A percentile compares a stretch with the other conserved stretches of the same genome.
These are phyloP conservation scores for Leccinum disarticulatum DNA, from an alignment of 768 basidiomycete species.

Conservation along the genomic window DNA sequence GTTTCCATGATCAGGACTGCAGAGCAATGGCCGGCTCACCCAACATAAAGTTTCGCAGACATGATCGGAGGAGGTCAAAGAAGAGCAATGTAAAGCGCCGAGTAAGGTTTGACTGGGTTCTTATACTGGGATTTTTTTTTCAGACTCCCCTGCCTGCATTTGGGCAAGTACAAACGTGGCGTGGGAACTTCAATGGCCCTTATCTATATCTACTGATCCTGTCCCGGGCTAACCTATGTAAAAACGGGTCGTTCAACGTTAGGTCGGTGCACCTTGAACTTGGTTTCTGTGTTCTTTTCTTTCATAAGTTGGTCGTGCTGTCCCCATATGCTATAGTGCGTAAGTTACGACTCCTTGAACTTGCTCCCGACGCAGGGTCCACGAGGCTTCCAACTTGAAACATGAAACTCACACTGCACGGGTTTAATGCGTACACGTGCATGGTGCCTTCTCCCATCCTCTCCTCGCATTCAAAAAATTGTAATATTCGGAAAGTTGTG, in stretches of 20 bases:
- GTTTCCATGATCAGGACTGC: not conserved
- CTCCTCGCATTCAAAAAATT: not conserved
- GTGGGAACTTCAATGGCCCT: slow-evolving; percentile 8
- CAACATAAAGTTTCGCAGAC: slow-evolving; percentile 34
- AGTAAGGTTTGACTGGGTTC: slow-evolving; percentile 23
- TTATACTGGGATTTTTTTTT: slow-evolving; percentile 30
- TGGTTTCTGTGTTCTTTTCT: not conserved
- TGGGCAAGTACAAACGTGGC: slow-evolving; percentile 19
- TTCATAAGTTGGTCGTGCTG: not conserved
- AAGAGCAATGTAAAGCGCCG: slow-evolving; percentile 12
- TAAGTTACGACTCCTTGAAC: not conserved
- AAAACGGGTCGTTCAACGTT: too few species aligned
- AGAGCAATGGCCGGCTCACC: slow-evolving; percentile 21
- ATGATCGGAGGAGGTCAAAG: slow-evolving; percentile 22
- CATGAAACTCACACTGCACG: not conserved
- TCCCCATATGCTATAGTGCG: not conserved
- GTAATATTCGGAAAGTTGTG: not conserved
- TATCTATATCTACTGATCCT: slow-evolving; percentile 17
- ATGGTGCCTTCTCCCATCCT: not conserved
- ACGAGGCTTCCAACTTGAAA: slow-evolving; percentile 6
- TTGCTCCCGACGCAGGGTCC: slow-evolving; percentile 8
- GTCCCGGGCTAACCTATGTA: not conserved
- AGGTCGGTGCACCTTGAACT: not conserved
- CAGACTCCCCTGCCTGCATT: slow-evolving; percentile 36
- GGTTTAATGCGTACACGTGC: not conserved